Evolutionary conservation across 176 grass and related monocot genomes (phyloP).

Genomic region (Tuctoria greenei): DNA sequence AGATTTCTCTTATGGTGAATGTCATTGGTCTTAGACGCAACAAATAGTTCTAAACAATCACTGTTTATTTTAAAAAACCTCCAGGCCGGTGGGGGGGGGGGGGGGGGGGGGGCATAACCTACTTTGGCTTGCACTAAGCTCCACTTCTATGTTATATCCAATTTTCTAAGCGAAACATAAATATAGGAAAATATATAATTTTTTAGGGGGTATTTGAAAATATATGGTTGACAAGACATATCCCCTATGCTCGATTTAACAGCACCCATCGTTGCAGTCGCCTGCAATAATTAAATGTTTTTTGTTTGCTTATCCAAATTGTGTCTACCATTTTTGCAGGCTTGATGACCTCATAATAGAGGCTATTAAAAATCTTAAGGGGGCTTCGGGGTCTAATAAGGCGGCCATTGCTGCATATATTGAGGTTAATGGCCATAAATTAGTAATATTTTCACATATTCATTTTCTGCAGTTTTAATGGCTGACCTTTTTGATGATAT

Average conservation of each 20-base stretch:
- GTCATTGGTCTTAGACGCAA: background rate
- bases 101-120: too few relatives aligned
- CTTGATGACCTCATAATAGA: constrained; percentile 84
- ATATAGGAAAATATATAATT: constrained; percentile 6
- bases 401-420: constrained; percentile 68
- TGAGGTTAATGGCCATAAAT: constrained; percentile 50
- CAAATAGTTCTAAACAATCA: background rate
- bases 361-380: constrained; percentile 69
- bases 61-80: too few relatives aligned
- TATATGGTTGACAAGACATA: background rate
- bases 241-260: background rate
- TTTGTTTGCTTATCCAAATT: constrained; percentile 24
- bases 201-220: constrained; percentile 18
- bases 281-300: constrained; percentile 29
- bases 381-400: constrained; percentile 69
- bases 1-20: constrained; percentile 3
- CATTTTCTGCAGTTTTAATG: background rate
- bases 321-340: constrained; percentile 37
- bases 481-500: background rate
- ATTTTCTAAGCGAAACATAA: background rate
- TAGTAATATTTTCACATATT: constrained; percentile 15
- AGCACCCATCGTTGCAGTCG: background rate
- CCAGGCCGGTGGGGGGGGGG: too few relatives aligned
- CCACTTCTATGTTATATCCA: too few relatives aligned
- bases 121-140: too few relatives aligned